Evolutionary conservation across 768 basidiomycete genomes (phyloP).

Genomic region (Tephrocybe rancida): DNA sequence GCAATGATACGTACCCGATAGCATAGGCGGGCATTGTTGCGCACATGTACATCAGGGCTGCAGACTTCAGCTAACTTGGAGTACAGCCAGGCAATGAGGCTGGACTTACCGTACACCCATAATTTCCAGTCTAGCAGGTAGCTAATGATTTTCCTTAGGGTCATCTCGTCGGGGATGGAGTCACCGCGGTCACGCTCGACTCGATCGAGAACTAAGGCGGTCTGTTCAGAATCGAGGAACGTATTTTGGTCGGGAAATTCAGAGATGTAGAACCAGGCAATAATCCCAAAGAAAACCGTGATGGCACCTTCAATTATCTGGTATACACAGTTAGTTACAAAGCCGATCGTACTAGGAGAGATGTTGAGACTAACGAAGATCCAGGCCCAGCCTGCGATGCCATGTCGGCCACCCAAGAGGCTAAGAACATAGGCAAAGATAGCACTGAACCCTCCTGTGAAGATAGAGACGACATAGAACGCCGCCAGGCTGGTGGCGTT

Average conservation of each 20-base stretch:
- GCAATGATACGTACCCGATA: constrained; percentile 43
- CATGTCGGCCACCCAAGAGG: constrained; percentile 40
- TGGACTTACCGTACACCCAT: constrained; percentile 43
- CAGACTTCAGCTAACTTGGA: background rate
- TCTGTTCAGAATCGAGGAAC: constrained; percentile 44
- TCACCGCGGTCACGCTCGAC: constrained; percentile 53
- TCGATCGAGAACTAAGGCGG: constrained; percentile 42
- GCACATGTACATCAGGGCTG: constrained; percentile 53
- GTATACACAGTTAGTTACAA: constrained; percentile 1
- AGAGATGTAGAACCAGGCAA: constrained; percentile 46
- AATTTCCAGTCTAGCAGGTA: constrained; percentile 51
- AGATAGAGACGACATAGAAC: constrained; percentile 46
- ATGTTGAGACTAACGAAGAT: constrained; percentile 43
- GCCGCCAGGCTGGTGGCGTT: constrained; percentile 39
- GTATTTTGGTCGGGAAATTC: constrained; percentile 51
- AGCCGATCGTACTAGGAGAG: background rate
- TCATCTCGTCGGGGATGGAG: constrained; percentile 45
- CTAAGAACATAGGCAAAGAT: constrained; percentile 48
- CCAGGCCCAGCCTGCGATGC: constrained; percentile 53
- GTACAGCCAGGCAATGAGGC: background rate
- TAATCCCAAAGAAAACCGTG: constrained; percentile 44
- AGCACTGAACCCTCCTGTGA: constrained; percentile 49
- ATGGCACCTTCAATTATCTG: constrained; percentile 53
- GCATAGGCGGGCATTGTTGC: constrained; percentile 51
- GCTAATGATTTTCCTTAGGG: constrained; percentile 32